Conservation (phyloP, 2,329 filamentous ascomycete species). For the Aspergillus quadricinctus region DNA sequence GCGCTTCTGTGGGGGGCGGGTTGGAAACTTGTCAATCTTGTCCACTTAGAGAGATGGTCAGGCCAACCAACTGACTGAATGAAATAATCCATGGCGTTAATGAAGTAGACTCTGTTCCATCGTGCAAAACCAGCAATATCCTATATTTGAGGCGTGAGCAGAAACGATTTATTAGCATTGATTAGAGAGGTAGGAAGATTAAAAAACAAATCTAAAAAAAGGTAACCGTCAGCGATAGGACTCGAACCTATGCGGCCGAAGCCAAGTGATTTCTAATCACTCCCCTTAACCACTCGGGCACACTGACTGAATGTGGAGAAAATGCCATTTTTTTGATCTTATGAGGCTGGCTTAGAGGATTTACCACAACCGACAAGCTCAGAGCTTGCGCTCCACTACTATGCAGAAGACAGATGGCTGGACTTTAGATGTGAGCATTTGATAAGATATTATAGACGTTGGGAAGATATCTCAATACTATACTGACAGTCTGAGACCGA, state of each 20-base stretch:
- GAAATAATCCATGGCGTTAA: conserved; percentile 34
- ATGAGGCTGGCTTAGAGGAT: too few species aligned
- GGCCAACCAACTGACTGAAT: conserved; percentile 25
- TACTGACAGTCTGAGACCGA: too few species aligned
- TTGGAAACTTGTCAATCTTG: conserved; percentile 13
- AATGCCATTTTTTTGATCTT: too few species aligned
- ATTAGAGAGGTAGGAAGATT: too few species aligned
- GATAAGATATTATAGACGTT: too few species aligned
- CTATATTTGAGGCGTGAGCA: background rate
- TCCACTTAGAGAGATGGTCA: conserved; percentile 37
- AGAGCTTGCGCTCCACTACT: too few species aligned
- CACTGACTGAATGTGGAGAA: too few species aligned
- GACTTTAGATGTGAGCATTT: too few species aligned
- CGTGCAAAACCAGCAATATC: background rate
- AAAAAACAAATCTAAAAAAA: conserved; percentile 11
- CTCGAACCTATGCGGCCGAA: conserved; percentile 2
- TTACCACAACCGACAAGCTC: too few species aligned
- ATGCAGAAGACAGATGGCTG: too few species aligned
- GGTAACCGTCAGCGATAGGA: background rate
- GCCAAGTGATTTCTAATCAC: conserved; percentile 3
- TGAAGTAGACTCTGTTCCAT: conserved; percentile 32
- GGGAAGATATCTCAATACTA: too few species aligned
- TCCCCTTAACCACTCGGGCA: background rate
- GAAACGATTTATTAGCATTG: background rate
- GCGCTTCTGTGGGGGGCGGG: background rate